Percentiles rank a stretch among this genome's conserved stretches.
Evolutionary conservation across 2,329 filamentous ascomycete genomes (phyloP).

Genomic region (Aciculosporium take): DNA sequence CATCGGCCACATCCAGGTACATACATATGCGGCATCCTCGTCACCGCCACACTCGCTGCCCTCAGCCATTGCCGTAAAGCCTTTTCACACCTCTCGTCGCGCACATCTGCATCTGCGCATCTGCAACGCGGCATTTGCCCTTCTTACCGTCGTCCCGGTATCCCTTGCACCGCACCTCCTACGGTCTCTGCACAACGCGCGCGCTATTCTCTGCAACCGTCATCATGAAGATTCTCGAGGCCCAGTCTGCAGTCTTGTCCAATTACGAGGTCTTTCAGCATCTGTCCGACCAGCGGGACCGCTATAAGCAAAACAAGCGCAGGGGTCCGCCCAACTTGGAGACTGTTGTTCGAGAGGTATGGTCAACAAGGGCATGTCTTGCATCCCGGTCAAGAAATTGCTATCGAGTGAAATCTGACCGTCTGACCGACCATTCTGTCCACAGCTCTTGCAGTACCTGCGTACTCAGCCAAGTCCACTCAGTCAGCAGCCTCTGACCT

Average conservation of each 20-base stretch:
- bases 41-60: not conserved
- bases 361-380: not conserved
- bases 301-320: slow-evolving; percentile 36
- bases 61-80: not conserved
- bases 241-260: slow-evolving; percentile 54
- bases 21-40: not conserved
- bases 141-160: not conserved
- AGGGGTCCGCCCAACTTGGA: slow-evolving; percentile 43
- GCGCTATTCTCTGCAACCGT: not conserved
- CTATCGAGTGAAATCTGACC: not conserved
- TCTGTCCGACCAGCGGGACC: slow-evolving; percentile 39
- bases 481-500: slow-evolving; percentile 38
- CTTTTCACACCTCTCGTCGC: not conserved
- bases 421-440: not conserved
- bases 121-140: not conserved
- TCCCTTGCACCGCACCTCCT: not conserved
- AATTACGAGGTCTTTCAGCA: slow-evolving; percentile 63
- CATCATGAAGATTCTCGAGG: slow-evolving; percentile 55
- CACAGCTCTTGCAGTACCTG: slow-evolving; percentile 47
- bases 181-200: not conserved
- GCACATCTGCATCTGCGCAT: not conserved
- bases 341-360: slow-evolving; percentile 50
- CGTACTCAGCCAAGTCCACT: slow-evolving; percentile 39
- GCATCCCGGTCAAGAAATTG: not conserved
- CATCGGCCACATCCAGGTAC: not conserved